Evolutionary conservation across 1,284 basidiomycete species (phyloP), one percentile per base, ranked within the genome.

Genomic region (Agaricales sp.): DNA sequence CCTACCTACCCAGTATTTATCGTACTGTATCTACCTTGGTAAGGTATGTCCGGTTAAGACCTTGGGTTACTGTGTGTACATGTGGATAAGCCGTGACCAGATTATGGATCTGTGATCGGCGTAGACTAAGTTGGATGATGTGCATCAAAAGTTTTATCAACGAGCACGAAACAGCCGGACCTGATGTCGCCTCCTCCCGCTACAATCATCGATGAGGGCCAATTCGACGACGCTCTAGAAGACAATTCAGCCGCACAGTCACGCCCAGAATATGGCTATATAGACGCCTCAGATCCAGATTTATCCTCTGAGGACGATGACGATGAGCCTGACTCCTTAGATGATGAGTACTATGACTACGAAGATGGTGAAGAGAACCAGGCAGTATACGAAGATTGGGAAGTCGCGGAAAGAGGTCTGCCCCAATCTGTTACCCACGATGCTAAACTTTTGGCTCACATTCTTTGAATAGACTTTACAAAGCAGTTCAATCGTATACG

Each of bases 401-500:
- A 92, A 60, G 76, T 89, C 30, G 82, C 89, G 16, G 83, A 86
- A 61, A 69, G 82, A 70, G 85, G 85, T 81, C 51, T 30, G 37
- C 35, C 50, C 12, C 26, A 26, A 43, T 49, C 35, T 43, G 16
- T 26, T 14, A 45, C 12, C 19, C n/a, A 51, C 41, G 35, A 43
- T n/a, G 51, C 50, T 46, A 19, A 39, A 11, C 25, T 3, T 6
- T 48, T 11, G 8, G 49, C 4, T 19, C 23, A 16, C 8, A 45
- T 20, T 50, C 24, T 30, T 3, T 37, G 37, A 21, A 18, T 41
- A 95, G 93, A 97, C 68, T 94, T 97, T 58, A 96, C 93, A 24
- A 97, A 97, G 66, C 91, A 95, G 60, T 97, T 90, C 68, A 97
- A 96, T 65, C 85, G 93, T 26, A 73, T 95, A 26, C 73, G 84